Evolutionary conservation across 305 asterid species (phyloP).

Genomic region (Solanum chacoense): DNA sequence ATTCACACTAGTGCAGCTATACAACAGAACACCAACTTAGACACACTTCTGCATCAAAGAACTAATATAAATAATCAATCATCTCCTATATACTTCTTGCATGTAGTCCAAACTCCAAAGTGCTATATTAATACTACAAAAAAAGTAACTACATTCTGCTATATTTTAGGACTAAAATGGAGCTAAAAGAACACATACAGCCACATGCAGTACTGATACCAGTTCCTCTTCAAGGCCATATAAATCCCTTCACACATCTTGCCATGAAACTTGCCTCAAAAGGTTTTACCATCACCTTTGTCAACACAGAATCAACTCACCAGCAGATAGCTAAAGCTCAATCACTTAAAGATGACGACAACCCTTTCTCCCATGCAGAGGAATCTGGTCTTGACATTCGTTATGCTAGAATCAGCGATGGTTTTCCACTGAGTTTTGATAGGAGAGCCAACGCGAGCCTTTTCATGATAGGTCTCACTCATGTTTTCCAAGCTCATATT

Average conservation of each 20-base stretch:
- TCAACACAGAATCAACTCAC: slow-evolving; percentile 55
- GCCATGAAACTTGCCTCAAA: slow-evolving; percentile 36
- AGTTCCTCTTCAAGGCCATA: slow-evolving; percentile 53
- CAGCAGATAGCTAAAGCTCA: slow-evolving; percentile 42
- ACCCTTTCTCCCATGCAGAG: slow-evolving; percentile 22
- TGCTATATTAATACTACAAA: not conserved
- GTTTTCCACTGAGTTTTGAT: slow-evolving; percentile 47
- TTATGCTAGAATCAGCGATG: slow-evolving; percentile 48
- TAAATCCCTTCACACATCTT: slow-evolving; percentile 36
- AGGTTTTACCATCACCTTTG: slow-evolving; percentile 47
- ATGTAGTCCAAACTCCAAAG: not conserved
- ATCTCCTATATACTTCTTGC: not conserved
- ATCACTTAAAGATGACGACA: not conserved
- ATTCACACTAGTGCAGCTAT: not conserved
- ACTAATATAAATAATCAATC: not conserved
- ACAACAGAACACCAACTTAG: not conserved
- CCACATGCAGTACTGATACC: slow-evolving; percentile 39
- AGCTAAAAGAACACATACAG: slow-evolving; percentile 4
- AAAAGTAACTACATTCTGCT: not conserved
- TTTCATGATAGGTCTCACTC: slow-evolving; percentile 38
- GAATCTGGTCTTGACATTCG: slow-evolving; percentile 53
- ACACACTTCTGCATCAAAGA: not conserved
- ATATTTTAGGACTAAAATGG: not conserved
- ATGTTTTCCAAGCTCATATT: slow-evolving; percentile 38
- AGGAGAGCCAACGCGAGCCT: slow-evolving; percentile 39